A percentile compares a stretch with the other conserved stretches of the same genome.
Conservation (phyloP, 2,329 filamentous ascomycete genomes). For the Rutstroemia sp. region DNA sequence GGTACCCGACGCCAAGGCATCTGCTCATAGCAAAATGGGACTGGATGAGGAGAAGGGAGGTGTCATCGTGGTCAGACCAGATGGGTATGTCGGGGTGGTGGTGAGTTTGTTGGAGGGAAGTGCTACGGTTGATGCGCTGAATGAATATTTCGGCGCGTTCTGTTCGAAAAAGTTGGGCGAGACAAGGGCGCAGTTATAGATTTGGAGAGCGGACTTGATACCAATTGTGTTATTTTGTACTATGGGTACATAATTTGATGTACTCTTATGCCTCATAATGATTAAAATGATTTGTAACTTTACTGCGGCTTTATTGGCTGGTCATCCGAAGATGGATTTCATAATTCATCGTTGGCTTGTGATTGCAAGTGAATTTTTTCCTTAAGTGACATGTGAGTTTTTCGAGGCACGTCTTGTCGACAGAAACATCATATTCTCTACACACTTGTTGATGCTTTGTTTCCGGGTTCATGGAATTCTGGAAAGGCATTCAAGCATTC, state of each 20-base stretch:
- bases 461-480: no score
- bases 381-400: no score
- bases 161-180: constrained; percentile 51
- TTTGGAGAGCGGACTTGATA: not conserved
- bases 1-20: constrained; percentile 60
- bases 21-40: constrained; percentile 84
- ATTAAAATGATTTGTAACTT: no score
- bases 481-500: not conserved
- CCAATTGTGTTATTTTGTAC: not conserved
- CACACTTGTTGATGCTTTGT: no score
- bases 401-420: no score
- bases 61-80: constrained; percentile 76
- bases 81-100: constrained; percentile 79
- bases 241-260: no score
- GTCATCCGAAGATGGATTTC: no score
- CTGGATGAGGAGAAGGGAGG: constrained; percentile 66
- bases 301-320: no score
- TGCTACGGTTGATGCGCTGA: constrained; percentile 73
- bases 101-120: constrained; percentile 66
- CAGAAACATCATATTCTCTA: no score
- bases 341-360: no score
- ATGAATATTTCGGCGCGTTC: constrained; percentile 74
- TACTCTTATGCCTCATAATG: no score
- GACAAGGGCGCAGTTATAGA: constrained; percentile 33
- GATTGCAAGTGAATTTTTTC: no score